phyloP scores from a whole-genome alignment of 116 monocot species.

The Papilionanthe hybrid region DNA sequence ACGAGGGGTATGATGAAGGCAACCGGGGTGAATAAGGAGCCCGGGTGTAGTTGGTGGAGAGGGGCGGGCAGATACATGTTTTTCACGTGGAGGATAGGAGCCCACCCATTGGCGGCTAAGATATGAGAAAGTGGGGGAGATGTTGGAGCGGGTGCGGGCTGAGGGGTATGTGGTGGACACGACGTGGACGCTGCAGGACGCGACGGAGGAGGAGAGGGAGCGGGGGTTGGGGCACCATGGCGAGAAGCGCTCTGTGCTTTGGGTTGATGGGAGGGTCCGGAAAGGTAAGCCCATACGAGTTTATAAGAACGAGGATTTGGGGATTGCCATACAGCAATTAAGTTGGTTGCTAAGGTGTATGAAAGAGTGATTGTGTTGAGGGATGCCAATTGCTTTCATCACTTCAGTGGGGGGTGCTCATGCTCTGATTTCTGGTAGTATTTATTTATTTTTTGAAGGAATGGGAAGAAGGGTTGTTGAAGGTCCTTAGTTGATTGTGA shows the following conservation, averaged over 20 bases:
- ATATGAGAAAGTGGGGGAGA: slow-evolving; percentile 33
- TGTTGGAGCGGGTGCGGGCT: slow-evolving; percentile 38
- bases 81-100: slow-evolving; percentile 35
- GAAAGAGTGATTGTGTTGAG: slow-evolving; percentile 40
- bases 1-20: slow-evolving; percentile 43
- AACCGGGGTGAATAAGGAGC: slow-evolving; percentile 36
- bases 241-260: slow-evolving; percentile 63
- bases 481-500: too few species aligned
- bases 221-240: slow-evolving; percentile 37
- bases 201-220: slow-evolving; percentile 33
- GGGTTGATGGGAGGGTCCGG: slow-evolving; percentile 35
- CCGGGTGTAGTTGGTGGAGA: slow-evolving; percentile 68
- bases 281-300: slow-evolving; percentile 31
- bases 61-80: slow-evolving; percentile 18
- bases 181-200: slow-evolving; percentile 36
- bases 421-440: slow-evolving; percentile 67
- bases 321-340: slow-evolving; percentile 62
- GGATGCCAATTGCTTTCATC: slow-evolving; percentile 66
- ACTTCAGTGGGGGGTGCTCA: slow-evolving; percentile 55
- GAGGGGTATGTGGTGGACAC: slow-evolving; percentile 35
- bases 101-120: slow-evolving; percentile 19
- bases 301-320: slow-evolving; percentile 63
- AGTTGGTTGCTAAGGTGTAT: slow-evolving; percentile 49
- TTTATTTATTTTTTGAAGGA: background rate
- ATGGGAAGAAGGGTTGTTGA: too few species aligned